phyloP scores from a whole-genome alignment of 495 filamentous ascomycete species.

The Xylaria scruposa region DNA sequence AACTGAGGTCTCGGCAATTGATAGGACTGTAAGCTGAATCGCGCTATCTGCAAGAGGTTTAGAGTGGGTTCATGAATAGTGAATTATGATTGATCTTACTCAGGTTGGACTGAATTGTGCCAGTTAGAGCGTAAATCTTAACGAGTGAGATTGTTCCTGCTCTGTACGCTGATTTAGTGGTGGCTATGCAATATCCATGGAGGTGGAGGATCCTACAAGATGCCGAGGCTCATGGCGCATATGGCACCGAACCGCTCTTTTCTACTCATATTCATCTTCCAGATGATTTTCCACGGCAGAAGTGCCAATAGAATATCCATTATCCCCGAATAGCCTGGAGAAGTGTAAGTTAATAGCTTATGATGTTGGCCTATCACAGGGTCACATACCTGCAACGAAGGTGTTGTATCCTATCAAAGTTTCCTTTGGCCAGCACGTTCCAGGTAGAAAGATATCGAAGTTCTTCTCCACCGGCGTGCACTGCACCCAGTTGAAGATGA shows the following conservation, averaged over 20 bases:
- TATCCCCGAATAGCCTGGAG: conserved; percentile 40
- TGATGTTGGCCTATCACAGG: not conserved
- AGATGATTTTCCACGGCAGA: conserved; percentile 48
- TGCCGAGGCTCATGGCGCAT: conserved; percentile 48
- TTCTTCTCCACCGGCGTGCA: conserved; percentile 39
- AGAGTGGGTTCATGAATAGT: not conserved
- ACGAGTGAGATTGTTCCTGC: conserved; percentile 39
- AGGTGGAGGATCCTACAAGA: conserved; percentile 29
- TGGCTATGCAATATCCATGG: no score
- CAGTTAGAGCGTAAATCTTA: conserved; percentile 44
- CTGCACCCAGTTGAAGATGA: conserved; percentile 37
- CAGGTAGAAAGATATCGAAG: conserved; percentile 19
- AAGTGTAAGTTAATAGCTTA: not conserved
- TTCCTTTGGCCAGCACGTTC: conserved; percentile 36
- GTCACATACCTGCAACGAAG: conserved; percentile 38
- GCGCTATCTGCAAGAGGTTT: conserved; percentile 12
- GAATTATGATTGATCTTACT: not conserved
- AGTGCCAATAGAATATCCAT: conserved; percentile 47
- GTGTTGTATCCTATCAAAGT: conserved; percentile 44
- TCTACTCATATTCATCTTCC: conserved; percentile 44
- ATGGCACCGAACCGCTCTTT: conserved; percentile 46
- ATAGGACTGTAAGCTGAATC: conserved; percentile 40
- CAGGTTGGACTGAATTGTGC: conserved; percentile 19
- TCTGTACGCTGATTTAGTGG: conserved; percentile 23
- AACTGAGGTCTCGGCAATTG: conserved; percentile 39